Evolutionary conservation across 768 basidiomycete species (phyloP), one percentile per base, ranked within the genome.

Genomic region (Agaricus blazei): DNA sequence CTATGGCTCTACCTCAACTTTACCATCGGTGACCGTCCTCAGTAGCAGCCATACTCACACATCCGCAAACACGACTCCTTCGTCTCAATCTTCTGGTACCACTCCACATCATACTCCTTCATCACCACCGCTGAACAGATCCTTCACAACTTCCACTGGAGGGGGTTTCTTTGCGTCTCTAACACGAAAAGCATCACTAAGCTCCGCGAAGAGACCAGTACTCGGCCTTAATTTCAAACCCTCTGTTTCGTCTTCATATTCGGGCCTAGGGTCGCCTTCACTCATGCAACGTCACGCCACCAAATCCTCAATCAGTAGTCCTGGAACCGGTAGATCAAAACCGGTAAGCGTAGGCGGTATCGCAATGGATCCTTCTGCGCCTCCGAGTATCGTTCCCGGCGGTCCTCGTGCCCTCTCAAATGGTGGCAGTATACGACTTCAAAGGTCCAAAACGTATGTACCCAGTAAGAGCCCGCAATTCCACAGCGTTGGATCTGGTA

Each of bases 141-240:
- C 48, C 48, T 11, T 49, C 19, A 37, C 48, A 14, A 34, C 48
- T 19, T 24, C 52, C 15, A 45, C 52, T 24, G 34, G 43, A 53
- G 78, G 80, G 9, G 80, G 77, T 37, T 90, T 91, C 70, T 87
- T 92, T 64, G 75, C 89, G 3, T 84, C 88, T 0, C 76, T 92
- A 14, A 86, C 88, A 11, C 77, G 89, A 26, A 90, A 84, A 65
- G 74, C 81, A 23, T 90, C 89, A 64, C 59, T 75, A 9, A 65
- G 67, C 1, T 61, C 67, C 19, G 51, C 59, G 23, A 64, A 63
- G 52, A 51, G 48, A 54, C 54, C 54, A 7, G 36, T 24, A 11
- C 34, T 56, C 9, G 54, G 54, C 2, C 24, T 56, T 3, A 44
- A 36, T 50, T 55, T 60, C 42, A 58, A 62, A 51, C 61, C 68